Conservation (phyloP, 768 basidiomycete genomes). For the Amanita exitialis region DNA sequence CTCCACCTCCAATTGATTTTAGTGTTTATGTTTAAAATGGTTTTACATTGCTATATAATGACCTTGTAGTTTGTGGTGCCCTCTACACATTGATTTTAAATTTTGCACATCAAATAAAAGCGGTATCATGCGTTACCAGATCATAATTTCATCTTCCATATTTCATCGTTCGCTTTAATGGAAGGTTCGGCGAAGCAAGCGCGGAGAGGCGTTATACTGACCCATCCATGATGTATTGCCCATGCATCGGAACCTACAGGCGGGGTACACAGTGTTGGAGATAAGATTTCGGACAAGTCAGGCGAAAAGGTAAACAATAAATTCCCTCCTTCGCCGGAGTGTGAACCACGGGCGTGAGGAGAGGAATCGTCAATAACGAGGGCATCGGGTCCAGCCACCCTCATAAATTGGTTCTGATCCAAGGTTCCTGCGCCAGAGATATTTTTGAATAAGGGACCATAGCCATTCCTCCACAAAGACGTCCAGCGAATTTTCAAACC, state of each 20-base stretch:
- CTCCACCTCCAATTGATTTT: too few species aligned
- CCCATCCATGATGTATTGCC: constrained; percentile 62
- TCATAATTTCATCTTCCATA: constrained; percentile 52
- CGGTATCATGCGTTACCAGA: constrained; percentile 12
- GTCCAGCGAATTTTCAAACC: constrained; percentile 74
- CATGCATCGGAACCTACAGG: constrained; percentile 77
- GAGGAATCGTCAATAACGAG: constrained; percentile 13
- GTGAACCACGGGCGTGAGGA: constrained; percentile 4
- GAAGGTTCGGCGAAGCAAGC: constrained; percentile 66
- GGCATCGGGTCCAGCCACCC: constrained; percentile 35
- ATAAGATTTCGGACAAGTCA: constrained; percentile 59
- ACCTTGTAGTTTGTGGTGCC: too few species aligned
- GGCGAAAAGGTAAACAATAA: constrained; percentile 68
- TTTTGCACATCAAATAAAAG: background rate
- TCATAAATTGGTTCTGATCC: constrained; percentile 14
- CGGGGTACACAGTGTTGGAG: constrained; percentile 44
- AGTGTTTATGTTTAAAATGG: too few species aligned
- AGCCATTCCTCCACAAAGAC: constrained; percentile 75
- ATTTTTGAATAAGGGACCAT: constrained; percentile 69
- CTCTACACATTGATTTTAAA: background rate
- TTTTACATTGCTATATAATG: too few species aligned
- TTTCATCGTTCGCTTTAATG: constrained; percentile 25
- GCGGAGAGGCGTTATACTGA: constrained; percentile 70
- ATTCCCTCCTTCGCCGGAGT: constrained; percentile 16
- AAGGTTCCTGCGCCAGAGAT: constrained; percentile 14